Percentiles rank a stretch among this genome's conserved stretches.
phyloP scores from a whole-genome alignment of 305 asterid genomes.

The Solanum hybrid region DNA sequence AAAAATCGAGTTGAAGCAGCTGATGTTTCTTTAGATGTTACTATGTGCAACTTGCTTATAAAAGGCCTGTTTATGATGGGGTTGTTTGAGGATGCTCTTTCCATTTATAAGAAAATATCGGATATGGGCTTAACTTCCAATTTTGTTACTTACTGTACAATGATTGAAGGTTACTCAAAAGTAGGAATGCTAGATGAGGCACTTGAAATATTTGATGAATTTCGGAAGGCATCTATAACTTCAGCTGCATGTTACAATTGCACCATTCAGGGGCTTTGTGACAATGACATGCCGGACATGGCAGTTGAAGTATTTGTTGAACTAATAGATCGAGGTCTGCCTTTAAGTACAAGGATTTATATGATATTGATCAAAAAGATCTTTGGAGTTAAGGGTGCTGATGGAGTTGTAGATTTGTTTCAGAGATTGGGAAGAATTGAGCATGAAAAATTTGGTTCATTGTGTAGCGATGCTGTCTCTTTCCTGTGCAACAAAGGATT shows the following conservation, averaged over 20 bases:
- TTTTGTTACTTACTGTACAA: slow-evolving; percentile 38
- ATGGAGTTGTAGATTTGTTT: slow-evolving; percentile 36
- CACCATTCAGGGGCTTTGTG: slow-evolving; percentile 49
- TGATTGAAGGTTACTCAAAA: slow-evolving; percentile 69
- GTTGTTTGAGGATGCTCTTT: slow-evolving; percentile 58
- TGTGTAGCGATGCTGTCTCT: slow-evolving; percentile 31
- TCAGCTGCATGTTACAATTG: slow-evolving; percentile 45
- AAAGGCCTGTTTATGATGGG: slow-evolving; percentile 69
- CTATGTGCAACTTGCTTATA: slow-evolving; percentile 59
- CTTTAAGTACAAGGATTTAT: slow-evolving; percentile 30
- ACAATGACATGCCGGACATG: slow-evolving; percentile 43
- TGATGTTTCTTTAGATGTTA: slow-evolving; percentile 40
- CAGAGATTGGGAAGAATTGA: slow-evolving; percentile 29
- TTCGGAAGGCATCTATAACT: slow-evolving; percentile 29
- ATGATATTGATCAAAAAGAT: slow-evolving; percentile 36
- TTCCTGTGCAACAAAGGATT: slow-evolving; percentile 43
- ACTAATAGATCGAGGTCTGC: slow-evolving; percentile 27
- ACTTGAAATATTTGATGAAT: slow-evolving; percentile 53
- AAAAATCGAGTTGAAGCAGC: slow-evolving; percentile 47
- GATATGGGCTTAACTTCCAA: slow-evolving; percentile 41
- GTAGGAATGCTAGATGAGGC: slow-evolving; percentile 59
- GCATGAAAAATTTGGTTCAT: slow-evolving; percentile 19
- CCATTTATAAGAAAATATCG: slow-evolving; percentile 39
- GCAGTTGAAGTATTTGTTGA: slow-evolving; percentile 52
- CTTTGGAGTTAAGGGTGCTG: slow-evolving; percentile 28